Evolutionary conservation across 2,329 filamentous ascomycete species (phyloP), one percentile per base, ranked within the genome.

Genomic region (Talaromyces albobiverticillius): DNA sequence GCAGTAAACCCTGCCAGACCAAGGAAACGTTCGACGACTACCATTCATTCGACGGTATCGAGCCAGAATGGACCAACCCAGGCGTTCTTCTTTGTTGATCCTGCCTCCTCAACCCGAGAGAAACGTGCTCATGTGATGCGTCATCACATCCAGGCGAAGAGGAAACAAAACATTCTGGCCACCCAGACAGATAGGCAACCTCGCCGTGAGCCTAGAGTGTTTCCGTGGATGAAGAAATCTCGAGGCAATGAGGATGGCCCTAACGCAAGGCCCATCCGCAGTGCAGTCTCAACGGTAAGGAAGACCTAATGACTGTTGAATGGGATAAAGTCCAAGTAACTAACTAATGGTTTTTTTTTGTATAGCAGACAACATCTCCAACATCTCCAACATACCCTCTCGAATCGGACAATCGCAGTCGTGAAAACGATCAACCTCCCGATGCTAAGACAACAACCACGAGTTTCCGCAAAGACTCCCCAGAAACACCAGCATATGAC

Each of bases 81-180:
- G 58, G 57, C 63, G 5, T 74, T 74, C 53, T 74, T 71, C 55
- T 74, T 75, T 59, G 71, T 74, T 45, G 67, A 74, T 48, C 66
- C 64, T 7, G 67, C 64, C 50, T 72, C 72, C 3, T 73, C 71
- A 3, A 73, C 68, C 16, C 67, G 69, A 29, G 72, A 72, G 52
- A 74, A 74, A 51, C 70, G 72, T 26, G 71, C 72, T 6, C 71
- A 75, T 66, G 72, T 75, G 18, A 74, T 75, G 72, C 70, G 70
- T 32, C 70, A 74, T 51, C 72, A 75, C 62, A 71, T 74, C n/a
- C 69, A 73, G 48, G 64, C 73, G 56, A 74, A 73, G 58, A 62
- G 64, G 38, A 69, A 62, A 54, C 68, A 68, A 51, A 67, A 60
- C 43, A 68, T 66, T 56, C 52, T 61, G 46, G 61, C 64, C 2